Base-by-base conservation (phyloP, 2,329 filamentous ascomycete genomes). In the Macrophomina phaseolina region DNA sequence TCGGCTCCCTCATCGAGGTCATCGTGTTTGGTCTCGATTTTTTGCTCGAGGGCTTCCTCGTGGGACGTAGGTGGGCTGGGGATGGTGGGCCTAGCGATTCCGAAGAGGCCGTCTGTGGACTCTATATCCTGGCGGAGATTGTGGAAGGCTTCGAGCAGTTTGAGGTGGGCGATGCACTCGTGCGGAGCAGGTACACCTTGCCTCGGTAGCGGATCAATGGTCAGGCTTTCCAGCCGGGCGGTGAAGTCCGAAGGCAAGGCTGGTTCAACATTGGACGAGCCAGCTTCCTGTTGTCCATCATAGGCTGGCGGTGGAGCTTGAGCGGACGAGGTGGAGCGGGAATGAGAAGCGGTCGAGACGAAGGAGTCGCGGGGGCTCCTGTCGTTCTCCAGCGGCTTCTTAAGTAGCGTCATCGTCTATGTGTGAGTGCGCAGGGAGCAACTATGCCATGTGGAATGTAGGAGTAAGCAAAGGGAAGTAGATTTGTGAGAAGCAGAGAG, bases 161-260 rank as follows among this genome's bases (percentile, higher is more conserved):
- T 92, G 34, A 94, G 83, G 75, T 95, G 92, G 0, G 87, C 89
- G 28, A 92, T 84, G 69, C 90, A 92, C 49, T 87, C 83, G 68
- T 67, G 51, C 12, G 60, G 18, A 14, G 64, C 28, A 6, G 67
- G 67, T 14, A 42, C 45, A 12, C 38, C 49, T 23, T 38, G 28
- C 36, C n/a, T 34, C 4, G 16, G 52, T 5, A 61, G 38, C 3
- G 58, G 56, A 34, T 56, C 60, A 23, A 67, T 48, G 30, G 14
- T 67, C 16, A 67, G 18, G 34, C 18, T 48, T 40, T 55, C 46
- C 42, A 67, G 56, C 9, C 65, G 58, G 12, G 23, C 12, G 8
- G 46, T 67, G 55, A 67, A 61, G 36, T 63, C 65, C 14, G 55
- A n/a, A 9, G 65, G 65, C 28, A 67, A 34, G 11, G 40, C 42